phyloP scores from a whole-genome alignment of 116 monocot genomes.

The Thalassia testudinum region DNA sequence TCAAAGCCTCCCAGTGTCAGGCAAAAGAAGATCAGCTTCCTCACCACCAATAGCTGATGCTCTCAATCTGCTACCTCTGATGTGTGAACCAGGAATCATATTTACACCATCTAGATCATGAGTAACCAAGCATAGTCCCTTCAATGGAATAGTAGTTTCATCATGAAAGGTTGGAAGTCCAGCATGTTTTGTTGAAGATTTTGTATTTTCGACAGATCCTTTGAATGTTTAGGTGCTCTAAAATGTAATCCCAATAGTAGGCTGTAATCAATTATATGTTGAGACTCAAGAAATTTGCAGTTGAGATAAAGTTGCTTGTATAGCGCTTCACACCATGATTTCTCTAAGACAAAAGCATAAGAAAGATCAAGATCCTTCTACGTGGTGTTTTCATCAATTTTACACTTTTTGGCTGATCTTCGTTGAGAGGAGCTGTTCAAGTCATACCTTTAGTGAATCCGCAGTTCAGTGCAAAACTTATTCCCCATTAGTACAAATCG shows the following conservation, averaged over 20 bases:
- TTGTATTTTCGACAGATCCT: constrained; percentile 24
- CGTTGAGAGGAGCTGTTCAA: too few species aligned
- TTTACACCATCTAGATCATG: constrained; percentile 65
- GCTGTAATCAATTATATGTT: constrained; percentile 93
- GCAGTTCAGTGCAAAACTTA: too few species aligned
- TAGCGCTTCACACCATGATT: too few species aligned
- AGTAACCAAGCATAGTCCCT: constrained; percentile 66
- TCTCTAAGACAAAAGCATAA: too few species aligned
- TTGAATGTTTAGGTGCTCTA: constrained; percentile 82
- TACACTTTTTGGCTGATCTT: too few species aligned
- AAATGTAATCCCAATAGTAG: constrained; percentile 95
- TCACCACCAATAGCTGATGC: constrained; percentile 68
- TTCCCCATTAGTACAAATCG: too few species aligned
- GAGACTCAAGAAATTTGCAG: constrained; percentile 84
- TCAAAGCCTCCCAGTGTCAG: constrained; percentile 72
- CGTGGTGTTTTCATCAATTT: too few species aligned
- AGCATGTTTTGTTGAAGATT: constrained; percentile 6
- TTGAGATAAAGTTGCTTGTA: constrained; percentile 85
- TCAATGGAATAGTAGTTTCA: constrained; percentile 29
- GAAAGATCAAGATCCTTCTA: too few species aligned
- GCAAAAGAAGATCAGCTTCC: constrained; percentile 96
- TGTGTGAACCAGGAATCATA: constrained; percentile 62
- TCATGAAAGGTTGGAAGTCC: not conserved
- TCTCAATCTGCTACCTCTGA: constrained; percentile 80
- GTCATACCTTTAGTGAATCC: too few species aligned